Evolutionary conservation across 192 early-diverging fungal genomes (phyloP), one percentile per base, ranked within the genome.

Genomic region (Dispira simplex): DNA sequence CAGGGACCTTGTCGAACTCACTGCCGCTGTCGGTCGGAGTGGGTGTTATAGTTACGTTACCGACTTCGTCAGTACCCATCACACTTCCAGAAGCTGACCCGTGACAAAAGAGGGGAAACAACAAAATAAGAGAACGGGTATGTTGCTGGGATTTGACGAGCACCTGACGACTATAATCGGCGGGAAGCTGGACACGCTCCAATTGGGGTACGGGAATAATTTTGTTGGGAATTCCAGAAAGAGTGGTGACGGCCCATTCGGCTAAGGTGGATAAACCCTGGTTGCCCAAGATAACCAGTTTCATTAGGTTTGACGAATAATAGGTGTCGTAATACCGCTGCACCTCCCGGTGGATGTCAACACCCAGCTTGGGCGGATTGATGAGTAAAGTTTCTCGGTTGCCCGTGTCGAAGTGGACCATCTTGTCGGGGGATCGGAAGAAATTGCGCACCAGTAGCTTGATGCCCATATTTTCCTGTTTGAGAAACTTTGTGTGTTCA

Each of bases 241-340:
- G 86, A 64, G 76, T 83, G 44, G 80, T 75, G n/a, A 85, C 81
- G 2, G 79, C 82, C 89, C 84, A 85, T 32, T 80, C 63, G 18
- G 76, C 73, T 57, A 93, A 73, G 70, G 54, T 56, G 20, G 54
- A 27, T 27, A 56, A 20, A 1, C 54, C 54, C 25, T 56, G 54
- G 25, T 77, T 82, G 75, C 58, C 89, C 12, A 92, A 63, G 27
- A 93, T 72, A 52, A 85, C 83, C 10, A 91, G 73, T 71, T 88
- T 90, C 90, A 91, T 92, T 26, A 93, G 84, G 68, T 92, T 93
- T 21, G 88, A 82, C 44, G 85, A 88, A 69, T 93, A 93, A 64
- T 88, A 89, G 52, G 77, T 77, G 5, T 77, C 74, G 68, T 93
- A 85, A 59, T 89, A 92, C 47, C 87, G 83, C 44, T 92, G 67